A percentile compares a stretch with the other conserved stretches of the same genome.
Evolutionary conservation across 805 yeast genomes (phyloP).

Genomic region (Saccharomycopsis schoenii): DNA sequence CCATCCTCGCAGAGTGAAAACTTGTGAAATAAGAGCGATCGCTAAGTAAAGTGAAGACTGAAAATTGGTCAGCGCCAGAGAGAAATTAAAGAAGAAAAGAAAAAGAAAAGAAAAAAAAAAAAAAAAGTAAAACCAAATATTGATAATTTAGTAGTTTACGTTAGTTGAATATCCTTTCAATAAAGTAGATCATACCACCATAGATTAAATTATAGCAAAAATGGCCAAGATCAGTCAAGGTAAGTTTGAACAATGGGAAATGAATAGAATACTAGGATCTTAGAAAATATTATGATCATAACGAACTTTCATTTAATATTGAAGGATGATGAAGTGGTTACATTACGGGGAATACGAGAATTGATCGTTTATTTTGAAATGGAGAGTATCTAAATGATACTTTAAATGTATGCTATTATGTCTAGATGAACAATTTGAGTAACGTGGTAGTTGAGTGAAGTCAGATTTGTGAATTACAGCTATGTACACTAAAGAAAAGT

Average conservation of each 20-base stretch:
- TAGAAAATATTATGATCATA: background rate
- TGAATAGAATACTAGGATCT: background rate
- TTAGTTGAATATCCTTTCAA: background rate
- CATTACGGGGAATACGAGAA: no score
- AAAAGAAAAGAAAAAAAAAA: background rate
- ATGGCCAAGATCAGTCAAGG: constrained; percentile 62
- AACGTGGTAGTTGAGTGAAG: no score
- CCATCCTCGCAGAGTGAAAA: no score
- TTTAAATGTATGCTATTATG: no score
- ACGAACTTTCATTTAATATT: no score
- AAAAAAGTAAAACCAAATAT: background rate
- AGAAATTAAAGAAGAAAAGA: background rate
- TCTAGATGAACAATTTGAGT: no score
- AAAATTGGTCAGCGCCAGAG: background rate
- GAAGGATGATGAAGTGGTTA: no score
- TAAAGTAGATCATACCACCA: constrained; percentile 22
- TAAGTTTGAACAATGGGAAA: constrained; percentile 26
- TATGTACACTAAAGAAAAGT: no score
- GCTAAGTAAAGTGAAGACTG: background rate
- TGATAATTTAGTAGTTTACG: background rate
- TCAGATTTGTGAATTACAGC: no score
- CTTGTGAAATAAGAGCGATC: no score
- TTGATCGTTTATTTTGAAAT: no score
- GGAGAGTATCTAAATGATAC: no score
- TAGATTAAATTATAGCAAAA: constrained; percentile 23